phyloP scores from a whole-genome alignment of 176 grass and related monocot genomes.

The Bromus sterilis region DNA sequence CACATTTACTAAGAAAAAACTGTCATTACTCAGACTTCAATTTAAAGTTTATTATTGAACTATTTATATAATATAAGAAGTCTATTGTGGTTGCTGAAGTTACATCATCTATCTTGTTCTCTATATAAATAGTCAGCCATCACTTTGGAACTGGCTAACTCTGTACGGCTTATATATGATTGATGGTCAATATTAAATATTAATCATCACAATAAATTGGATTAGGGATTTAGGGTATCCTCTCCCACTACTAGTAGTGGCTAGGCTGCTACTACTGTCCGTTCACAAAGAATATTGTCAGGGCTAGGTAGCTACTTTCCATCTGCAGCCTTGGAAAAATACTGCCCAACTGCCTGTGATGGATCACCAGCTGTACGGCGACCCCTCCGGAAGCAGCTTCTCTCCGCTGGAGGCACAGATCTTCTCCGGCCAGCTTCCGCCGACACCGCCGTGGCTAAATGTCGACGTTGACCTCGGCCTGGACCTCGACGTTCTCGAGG shows the following conservation, averaged over 20 bases:
- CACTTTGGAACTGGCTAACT: background rate
- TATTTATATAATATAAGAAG: background rate
- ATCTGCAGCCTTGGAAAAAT: background rate
- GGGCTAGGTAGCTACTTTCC: background rate
- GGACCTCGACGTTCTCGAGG: background rate
- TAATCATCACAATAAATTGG: slow-evolving; percentile 12
- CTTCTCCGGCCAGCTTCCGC: slow-evolving; percentile 33
- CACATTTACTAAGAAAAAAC: no score
- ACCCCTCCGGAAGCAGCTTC: slow-evolving; percentile 44
- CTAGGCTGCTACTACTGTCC: background rate
- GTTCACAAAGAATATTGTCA: background rate
- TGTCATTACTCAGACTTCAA: no score
- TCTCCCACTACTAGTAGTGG: background rate
- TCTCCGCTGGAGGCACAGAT: slow-evolving; percentile 29
- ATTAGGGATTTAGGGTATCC: background rate
- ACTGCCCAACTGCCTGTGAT: background rate
- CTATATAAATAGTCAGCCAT: slow-evolving; percentile 17
- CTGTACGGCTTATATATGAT: background rate
- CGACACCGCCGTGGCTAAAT: slow-evolving; percentile 18
- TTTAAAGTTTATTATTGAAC: background rate
- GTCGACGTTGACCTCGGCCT: slow-evolving; percentile 5
- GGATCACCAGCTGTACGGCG: slow-evolving; percentile 33
- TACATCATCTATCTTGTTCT: background rate
- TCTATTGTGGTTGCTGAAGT: background rate
- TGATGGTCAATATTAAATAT: background rate